phyloP scores from a whole-genome alignment of 2,329 filamentous ascomycete species.

The Leptodontidium sp. region DNA sequence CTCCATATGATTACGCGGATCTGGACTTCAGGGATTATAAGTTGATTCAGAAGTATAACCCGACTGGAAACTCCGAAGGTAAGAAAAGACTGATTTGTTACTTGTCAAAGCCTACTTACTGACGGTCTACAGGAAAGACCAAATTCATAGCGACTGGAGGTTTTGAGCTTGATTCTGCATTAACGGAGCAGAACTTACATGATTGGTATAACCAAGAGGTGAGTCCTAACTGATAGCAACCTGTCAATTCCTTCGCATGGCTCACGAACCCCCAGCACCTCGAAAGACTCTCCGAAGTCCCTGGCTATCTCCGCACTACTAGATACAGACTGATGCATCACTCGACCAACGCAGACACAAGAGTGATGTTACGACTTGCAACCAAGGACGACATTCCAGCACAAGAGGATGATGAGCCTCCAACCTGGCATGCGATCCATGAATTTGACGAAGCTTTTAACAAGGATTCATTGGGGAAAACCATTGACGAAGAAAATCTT shows the following conservation, averaged over 20 bases:
- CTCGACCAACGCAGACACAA: background rate
- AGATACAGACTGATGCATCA: slow-evolving; percentile 6
- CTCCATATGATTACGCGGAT: slow-evolving; percentile 2
- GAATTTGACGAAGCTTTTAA: background rate
- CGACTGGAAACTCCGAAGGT: background rate
- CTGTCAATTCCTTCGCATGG: background rate
- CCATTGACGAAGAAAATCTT: background rate
- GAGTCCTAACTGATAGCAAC: background rate
- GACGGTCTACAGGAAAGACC: background rate
- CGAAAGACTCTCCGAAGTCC: background rate
- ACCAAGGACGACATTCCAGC: background rate
- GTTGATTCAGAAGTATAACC: slow-evolving; percentile 8
- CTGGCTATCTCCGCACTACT: background rate
- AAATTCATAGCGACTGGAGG: background rate
- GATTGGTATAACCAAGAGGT: slow-evolving; percentile 5
- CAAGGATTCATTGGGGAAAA: background rate
- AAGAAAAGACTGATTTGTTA: background rate
- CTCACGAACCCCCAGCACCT: background rate
- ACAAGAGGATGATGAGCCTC: slow-evolving; percentile 3
- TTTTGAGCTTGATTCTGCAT: background rate
- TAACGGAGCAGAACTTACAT: background rate
- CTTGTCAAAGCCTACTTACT: background rate
- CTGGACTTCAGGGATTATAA: slow-evolving; percentile 4
- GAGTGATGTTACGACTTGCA: background rate
- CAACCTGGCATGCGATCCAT: slow-evolving; percentile 8